A percentile compares a stretch with the other conserved stretches of the same genome.
Evolutionary conservation across 2,329 filamentous ascomycete genomes (phyloP).

Genomic region (Alternaria metachromatica): DNA sequence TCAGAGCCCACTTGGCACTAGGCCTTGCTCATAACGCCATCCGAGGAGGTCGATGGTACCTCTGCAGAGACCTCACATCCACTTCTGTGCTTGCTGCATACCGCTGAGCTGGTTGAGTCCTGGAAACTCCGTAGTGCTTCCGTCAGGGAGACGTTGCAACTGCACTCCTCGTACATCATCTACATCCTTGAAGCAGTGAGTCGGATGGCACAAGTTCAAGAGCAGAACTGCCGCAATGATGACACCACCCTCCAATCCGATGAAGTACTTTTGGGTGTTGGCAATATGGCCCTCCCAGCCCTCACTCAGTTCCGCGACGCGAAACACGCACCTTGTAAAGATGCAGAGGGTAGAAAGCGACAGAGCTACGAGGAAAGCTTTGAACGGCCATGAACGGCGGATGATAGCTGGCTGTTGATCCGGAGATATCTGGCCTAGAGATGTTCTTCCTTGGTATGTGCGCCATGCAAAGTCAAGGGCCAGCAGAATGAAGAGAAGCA

Average conservation of each 20-base stretch:
- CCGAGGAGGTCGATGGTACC: background rate
- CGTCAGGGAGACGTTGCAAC: background rate
- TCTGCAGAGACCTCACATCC: background rate
- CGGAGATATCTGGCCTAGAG: constrained; percentile 26
- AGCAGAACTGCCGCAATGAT: constrained; percentile 41
- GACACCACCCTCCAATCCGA: constrained; percentile 48
- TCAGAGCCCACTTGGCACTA: background rate
- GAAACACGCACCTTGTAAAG: constrained; percentile 69
- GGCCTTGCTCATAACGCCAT: background rate
- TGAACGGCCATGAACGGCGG: constrained; percentile 54
- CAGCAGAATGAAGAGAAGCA: constrained; percentile 52
- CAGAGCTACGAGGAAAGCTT: constrained; percentile 63
- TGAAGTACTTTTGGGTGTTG: constrained; percentile 48
- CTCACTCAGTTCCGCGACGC: constrained; percentile 69
- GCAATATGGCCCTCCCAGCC: constrained; percentile 69
- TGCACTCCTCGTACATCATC: constrained; percentile 19
- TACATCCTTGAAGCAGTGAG: constrained; percentile 45
- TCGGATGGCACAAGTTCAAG: constrained; percentile 47
- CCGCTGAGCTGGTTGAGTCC: background rate
- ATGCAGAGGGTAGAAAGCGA: constrained; percentile 66
- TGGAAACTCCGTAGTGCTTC: constrained; percentile 16
- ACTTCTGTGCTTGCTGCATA: background rate
- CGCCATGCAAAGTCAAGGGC: constrained; percentile 50
- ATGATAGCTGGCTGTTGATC: constrained; percentile 35
- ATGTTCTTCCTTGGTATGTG: constrained; percentile 28